A percentile compares a stretch with the other conserved stretches of the same genome.
These are phyloP conservation scores for Dimargaris xerosporica DNA, from an alignment of 192 early-diverging fungal genomes.

Conservation along the genomic window DNA sequence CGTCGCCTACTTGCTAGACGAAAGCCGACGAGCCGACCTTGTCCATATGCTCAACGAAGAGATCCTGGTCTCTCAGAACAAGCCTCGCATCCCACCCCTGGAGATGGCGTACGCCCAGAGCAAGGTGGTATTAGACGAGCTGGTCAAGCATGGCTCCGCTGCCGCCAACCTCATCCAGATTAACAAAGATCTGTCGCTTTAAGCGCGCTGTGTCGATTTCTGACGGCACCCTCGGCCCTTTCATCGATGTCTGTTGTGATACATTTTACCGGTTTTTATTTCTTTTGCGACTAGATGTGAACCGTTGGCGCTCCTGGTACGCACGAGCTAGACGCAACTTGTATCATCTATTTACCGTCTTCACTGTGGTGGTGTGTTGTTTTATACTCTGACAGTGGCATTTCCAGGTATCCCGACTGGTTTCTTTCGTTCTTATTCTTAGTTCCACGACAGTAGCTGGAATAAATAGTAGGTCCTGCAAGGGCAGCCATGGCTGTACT, in stretches of 20 bases:
- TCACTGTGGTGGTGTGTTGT: no score
- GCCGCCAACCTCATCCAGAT: constrained; percentile 26
- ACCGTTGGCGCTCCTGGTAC: not conserved
- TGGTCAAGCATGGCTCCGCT: constrained; percentile 18
- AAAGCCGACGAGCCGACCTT: constrained; percentile 34
- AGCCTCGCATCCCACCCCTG: constrained; percentile 38
- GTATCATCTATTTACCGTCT: no score
- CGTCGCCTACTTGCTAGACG: constrained; percentile 34
- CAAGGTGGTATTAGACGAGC: constrained; percentile 22
- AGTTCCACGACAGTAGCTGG: no score
- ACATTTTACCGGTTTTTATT: not conserved
- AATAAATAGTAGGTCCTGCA: no score
- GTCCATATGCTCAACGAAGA: constrained; percentile 52
- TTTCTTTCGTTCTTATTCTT: no score
- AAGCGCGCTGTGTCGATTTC: not conserved
- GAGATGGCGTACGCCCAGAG: constrained; percentile 30
- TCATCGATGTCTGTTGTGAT: not conserved
- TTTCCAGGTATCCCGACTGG: no score
- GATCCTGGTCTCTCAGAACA: constrained; percentile 40
- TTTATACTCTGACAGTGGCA: no score
- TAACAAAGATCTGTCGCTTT: constrained; percentile 21
- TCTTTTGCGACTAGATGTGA: not conserved
- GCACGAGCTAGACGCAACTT: not conserved
- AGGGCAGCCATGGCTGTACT: no score
- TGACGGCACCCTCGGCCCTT: not conserved